phyloP scores from a whole-genome alignment of 192 early-diverging fungal species.

The Coemansia furcata region DNA sequence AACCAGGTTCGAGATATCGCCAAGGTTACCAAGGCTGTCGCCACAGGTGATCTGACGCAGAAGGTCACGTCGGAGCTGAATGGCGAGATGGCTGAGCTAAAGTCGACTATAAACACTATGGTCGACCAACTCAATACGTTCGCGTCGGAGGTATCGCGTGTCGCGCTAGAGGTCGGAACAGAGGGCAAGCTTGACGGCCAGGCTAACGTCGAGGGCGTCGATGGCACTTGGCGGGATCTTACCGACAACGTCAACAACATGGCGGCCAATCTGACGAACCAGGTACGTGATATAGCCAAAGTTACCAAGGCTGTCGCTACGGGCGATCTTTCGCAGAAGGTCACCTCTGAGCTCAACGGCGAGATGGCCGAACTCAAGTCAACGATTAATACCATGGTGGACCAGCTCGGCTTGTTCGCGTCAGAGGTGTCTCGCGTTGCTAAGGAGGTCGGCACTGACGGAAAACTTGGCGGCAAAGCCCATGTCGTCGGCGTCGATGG shows the following conservation, averaged over 20 bases:
- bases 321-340: constrained; percentile 60
- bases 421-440: constrained; percentile 62
- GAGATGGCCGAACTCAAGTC: constrained; percentile 64
- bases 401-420: constrained; percentile 61
- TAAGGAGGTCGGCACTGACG: constrained; percentile 61
- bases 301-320: constrained; percentile 64
- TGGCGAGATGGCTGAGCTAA: constrained; percentile 72
- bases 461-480: constrained; percentile 56
- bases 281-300: constrained; percentile 61
- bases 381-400: constrained; percentile 65
- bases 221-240: constrained; percentile 67
- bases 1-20: constrained; percentile 60
- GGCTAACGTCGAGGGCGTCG: constrained; percentile 58
- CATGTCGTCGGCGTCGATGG: constrained; percentile 58
- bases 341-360: constrained; percentile 58
- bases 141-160: constrained; percentile 68
- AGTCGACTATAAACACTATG: constrained; percentile 71
- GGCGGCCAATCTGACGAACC: constrained; percentile 62
- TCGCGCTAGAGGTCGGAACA: constrained; percentile 72
- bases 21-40: constrained; percentile 55
- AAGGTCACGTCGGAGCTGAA: constrained; percentile 62
- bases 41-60: constrained; percentile 53
- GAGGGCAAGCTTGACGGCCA: constrained; percentile 62
- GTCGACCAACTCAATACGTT: constrained; percentile 63
- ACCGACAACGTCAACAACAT: constrained; percentile 72